Base-by-base conservation (phyloP, 2,329 filamentous ascomycete genomes). In the Elsinoe batatas region DNA sequence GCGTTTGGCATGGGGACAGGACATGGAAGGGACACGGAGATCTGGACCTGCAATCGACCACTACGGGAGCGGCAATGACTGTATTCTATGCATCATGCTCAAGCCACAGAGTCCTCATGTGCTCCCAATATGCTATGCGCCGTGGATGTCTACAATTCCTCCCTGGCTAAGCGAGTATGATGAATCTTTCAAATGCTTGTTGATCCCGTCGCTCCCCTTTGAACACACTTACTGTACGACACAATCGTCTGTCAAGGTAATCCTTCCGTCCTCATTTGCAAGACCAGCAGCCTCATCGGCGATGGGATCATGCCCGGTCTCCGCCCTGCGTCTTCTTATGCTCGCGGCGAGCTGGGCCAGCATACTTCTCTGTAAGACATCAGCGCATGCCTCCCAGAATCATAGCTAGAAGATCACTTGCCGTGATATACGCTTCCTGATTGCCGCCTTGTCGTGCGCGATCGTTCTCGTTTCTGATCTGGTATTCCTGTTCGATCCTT, bases 381-480 rank as follows among this genome's bases (percentile, higher is more conserved):
- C 38, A 59, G 59, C 53, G 18, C 13, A 26, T 42, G 12, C 49
- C 20, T 54, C 38, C 42, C n/a, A 58, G 32, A 17, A 56, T 30
- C 37, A 57, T 32, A 47, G 57, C 37, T 36, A 56, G 46, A 8
- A 51, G 22, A 36, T 53, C 37, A 63, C 67, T 62, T 58, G 69
- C 67, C 59, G 79, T 81, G 50, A 83, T 76, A 58, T 74, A 77
- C 38, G 77, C 76, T 58, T 83, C 80, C 56, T 75, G 75, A 61
- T 78, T 75, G 12, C 80, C 80, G 13, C 77, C 79, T 59, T 76
- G 76, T 33, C 80, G 74, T 56, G 80, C 75, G 58, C 79, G 74
- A 61, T 84, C 80, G 62, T 85, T 85, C 62, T 80, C 74, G 58
- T 75, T 78, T 56, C 76, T 80, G 62, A 85, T 85, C 57, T 77